These are phyloP conservation scores for Rosa lucieae DNA, from an alignment of 306 rosid genomes.

Conservation along the genomic window DNA sequence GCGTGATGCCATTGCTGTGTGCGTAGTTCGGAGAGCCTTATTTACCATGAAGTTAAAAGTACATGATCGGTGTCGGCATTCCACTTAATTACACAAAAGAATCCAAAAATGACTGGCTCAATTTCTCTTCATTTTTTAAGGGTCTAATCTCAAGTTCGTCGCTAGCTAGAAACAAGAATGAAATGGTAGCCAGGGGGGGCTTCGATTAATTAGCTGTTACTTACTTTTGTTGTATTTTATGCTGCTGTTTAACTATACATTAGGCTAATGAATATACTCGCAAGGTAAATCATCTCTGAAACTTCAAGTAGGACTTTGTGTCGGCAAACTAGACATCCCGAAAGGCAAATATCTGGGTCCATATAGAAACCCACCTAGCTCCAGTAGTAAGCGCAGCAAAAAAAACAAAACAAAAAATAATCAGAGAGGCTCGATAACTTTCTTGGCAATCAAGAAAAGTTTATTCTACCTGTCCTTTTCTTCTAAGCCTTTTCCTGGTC, in stretches of 20 bases:
- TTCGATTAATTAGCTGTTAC: too few species aligned
- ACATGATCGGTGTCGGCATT: too few species aligned
- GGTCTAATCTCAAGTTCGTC: too few species aligned
- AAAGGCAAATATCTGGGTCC: background rate
- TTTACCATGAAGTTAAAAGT: background rate
- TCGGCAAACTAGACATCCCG: background rate
- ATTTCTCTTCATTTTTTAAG: background rate
- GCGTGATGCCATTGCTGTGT: background rate
- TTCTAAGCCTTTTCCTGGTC: background rate
- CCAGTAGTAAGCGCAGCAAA: too few species aligned
- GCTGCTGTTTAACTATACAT: too few species aligned
- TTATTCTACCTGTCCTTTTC: background rate
- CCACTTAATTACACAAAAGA: background rate
- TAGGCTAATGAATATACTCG: too few species aligned
- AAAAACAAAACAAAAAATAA: too few species aligned
- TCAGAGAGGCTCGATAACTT: background rate
- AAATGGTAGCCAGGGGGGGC: too few species aligned
- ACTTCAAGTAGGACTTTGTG: background rate
- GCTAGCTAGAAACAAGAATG: too few species aligned
- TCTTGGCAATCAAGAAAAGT: slow-evolving; percentile 23
- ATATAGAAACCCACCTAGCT: background rate
- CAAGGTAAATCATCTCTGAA: too few species aligned
- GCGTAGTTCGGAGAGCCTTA: background rate
- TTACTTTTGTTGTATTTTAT: too few species aligned
- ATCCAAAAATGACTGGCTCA: background rate